Evolutionary conservation across 768 basidiomycete genomes (phyloP).

Genomic region (Boletus pseudopeckii): DNA sequence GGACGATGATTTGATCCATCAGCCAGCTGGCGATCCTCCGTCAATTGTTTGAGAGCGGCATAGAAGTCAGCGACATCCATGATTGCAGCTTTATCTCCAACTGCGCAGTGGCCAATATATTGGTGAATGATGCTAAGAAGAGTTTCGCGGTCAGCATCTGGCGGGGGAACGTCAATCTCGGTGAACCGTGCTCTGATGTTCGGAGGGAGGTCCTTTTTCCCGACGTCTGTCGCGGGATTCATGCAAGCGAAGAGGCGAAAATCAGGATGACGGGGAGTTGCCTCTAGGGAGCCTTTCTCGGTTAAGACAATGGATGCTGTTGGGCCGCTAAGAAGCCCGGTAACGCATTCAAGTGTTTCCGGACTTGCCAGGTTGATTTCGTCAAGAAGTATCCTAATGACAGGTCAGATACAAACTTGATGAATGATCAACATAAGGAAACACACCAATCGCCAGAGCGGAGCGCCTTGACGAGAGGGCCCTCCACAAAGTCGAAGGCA

Average conservation of each 20-base stretch:
- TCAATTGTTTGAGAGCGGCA: slow-evolving; percentile 68
- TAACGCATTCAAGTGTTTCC: slow-evolving; percentile 91
- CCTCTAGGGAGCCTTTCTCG: slow-evolving; percentile 88
- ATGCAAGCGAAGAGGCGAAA: slow-evolving; percentile 98
- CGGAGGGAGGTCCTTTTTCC: slow-evolving; percentile 94
- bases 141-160: slow-evolving; percentile 89
- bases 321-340: slow-evolving; percentile 81
- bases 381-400: slow-evolving; percentile 82
- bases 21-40: slow-evolving; percentile 73
- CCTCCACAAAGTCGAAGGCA: slow-evolving; percentile 93
- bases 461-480: slow-evolving; percentile 89
- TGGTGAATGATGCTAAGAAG: slow-evolving; percentile 82
- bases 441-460: slow-evolving; percentile 87
- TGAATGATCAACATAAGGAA: background rate
- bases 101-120: slow-evolving; percentile 80
- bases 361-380: slow-evolving; percentile 94
- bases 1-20: slow-evolving; percentile 92
- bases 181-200: slow-evolving; percentile 90
- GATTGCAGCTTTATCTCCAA: slow-evolving; percentile 83
- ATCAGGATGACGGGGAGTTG: slow-evolving; percentile 86
- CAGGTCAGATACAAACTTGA: slow-evolving; percentile 1
- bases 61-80: slow-evolving; percentile 95
- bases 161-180: slow-evolving; percentile 92
- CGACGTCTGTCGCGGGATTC: slow-evolving; percentile 99
- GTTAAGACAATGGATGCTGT: slow-evolving; percentile 88